Conservation (phyloP, 495 filamentous ascomycete genomes). For the Penicillium ochrochloron region DNA sequence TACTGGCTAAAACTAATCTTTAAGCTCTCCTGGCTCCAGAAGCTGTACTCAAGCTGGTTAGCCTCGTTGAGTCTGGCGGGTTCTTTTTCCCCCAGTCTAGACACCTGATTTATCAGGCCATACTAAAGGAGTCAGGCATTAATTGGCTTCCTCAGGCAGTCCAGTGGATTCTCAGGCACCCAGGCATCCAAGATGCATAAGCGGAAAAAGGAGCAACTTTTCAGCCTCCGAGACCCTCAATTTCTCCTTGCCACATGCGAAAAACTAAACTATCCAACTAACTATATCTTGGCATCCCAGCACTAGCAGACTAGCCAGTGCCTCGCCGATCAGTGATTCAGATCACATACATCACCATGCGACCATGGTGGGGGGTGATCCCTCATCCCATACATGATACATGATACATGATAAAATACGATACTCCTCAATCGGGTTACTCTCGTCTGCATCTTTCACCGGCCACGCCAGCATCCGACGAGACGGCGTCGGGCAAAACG, state of each 20-base stretch:
- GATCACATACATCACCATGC: neutral
- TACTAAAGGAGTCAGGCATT: neutral
- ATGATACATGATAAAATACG: neutral
- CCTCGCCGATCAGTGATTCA: neutral
- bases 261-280: neutral
- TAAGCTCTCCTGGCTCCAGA: neutral
- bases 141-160: neutral
- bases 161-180: neutral
- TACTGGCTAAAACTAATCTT: neutral
- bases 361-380: too few species aligned
- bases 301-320: neutral
- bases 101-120: conserved; percentile 1
- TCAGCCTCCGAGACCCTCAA: neutral
- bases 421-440: neutral
- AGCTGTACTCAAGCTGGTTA: conserved; percentile 1
- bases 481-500: conserved; percentile 21
- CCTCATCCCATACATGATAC: neutral
- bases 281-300: neutral
- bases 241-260: neutral
- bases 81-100: neutral
- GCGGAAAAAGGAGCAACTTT: neutral
- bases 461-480: conserved; percentile 18
- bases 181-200: neutral
- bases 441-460: conserved; percentile 2
- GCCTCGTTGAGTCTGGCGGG: neutral